phyloP scores from a whole-genome alignment of 1,284 basidiomycete species.

The Ganoderma meredithae region DNA sequence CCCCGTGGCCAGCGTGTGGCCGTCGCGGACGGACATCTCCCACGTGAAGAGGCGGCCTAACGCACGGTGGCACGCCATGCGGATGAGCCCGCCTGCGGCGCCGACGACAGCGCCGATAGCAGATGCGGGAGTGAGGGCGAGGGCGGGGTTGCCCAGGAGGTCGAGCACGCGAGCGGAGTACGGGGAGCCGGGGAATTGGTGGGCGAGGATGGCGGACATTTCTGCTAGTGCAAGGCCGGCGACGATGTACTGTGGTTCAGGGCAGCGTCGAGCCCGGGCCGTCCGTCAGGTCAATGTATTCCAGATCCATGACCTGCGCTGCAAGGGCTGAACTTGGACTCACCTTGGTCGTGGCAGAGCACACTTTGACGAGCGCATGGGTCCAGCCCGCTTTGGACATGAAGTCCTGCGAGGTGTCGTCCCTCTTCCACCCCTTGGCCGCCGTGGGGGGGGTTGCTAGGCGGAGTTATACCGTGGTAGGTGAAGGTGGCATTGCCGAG shows the following conservation, averaged over 20 bases:
- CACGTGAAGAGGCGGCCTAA: conserved; percentile 26
- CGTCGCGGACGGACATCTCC: conserved; percentile 21
- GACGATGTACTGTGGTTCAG: background rate
- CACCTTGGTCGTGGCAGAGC: conserved; percentile 1
- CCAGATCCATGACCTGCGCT: too few relatives aligned
- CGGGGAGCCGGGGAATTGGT: conserved; percentile 7
- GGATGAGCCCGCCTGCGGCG: conserved; percentile 14
- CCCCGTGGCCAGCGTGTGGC: conserved; percentile 25
- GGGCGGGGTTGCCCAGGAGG: background rate
- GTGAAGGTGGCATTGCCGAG: conserved; percentile 14
- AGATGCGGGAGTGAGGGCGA: conserved; percentile 5
- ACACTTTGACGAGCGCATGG: background rate
- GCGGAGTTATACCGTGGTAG: conserved; percentile 15
- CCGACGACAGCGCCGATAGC: conserved; percentile 5
- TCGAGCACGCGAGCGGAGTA: conserved; percentile 12
- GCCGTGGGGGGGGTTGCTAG: conserved; percentile 9
- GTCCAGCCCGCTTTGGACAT: background rate
- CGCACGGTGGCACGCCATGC: conserved; percentile 21
- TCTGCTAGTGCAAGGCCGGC: conserved; percentile 11
- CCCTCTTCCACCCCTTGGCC: conserved; percentile 9
- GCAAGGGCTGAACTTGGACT: background rate
- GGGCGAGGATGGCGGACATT: conserved; percentile 13
- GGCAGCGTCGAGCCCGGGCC: too few relatives aligned
- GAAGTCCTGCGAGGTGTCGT: background rate
- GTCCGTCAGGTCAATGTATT: too few relatives aligned